Base-by-base conservation (phyloP, 1,139 yeast species). In the Candida gigantensis region DNA sequence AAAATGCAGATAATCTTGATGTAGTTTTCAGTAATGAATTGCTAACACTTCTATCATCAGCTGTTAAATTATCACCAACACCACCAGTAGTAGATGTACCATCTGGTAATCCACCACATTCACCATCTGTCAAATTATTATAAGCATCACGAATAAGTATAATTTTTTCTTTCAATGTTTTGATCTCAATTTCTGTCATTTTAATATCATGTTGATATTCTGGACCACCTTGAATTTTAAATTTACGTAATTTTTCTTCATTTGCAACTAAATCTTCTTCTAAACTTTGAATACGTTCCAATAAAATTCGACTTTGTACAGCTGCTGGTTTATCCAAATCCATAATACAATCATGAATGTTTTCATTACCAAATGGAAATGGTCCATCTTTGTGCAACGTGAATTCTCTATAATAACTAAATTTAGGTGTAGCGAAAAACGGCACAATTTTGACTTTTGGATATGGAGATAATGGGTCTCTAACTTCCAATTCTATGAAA, bases 371-470 rank as follows among this genome's bases (percentile, higher is more conserved):
- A 65, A 86, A 86, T 16, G 88, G 88, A 52, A 55, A 77, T 0
- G 62, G 66, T 7, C 81, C 77, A 17, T 71, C 67, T 28, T 72
- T 69, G 24, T 72, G 68, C 2, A 77, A 70, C 20, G 65, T 55
- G 42, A 59, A 70, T 42, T 84, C 85, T 39, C 95, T 72, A 47
- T 81, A 75, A 57, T 88, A 90, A 18, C 84, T 74, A 56, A 88
- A 82, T 40, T 82, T 73, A 0, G 97, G 96, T 0, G 95, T 69
- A 46, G 67, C 77, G 41, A 86, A 71, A 47, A 90, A 68, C 1
- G 95, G 94, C 13, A 69, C 51, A 0, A 86, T 73, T 12, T 64
- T 62, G 32, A 90, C 72, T 30, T 68, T 61, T 0, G 95, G 92
- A 30, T 70, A 60, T 2, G 74, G 67, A 4, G 76, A 65, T 2